These are phyloP conservation scores for Colletotrichum chrysophilum DNA, from an alignment of 2,329 filamentous ascomycete species.

Conservation along the genomic window DNA sequence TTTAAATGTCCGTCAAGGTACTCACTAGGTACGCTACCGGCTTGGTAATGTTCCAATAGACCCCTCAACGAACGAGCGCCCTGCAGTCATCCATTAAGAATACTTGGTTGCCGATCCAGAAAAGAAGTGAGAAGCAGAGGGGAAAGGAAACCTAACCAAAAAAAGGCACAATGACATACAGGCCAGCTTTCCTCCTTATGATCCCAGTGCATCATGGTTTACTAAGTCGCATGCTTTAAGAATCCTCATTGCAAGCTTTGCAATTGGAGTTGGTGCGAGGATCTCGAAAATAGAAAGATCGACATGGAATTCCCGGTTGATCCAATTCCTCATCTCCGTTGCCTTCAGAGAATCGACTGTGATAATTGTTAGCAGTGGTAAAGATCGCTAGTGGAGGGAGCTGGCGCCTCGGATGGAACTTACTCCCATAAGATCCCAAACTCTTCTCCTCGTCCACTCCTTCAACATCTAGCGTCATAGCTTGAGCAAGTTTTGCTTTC, in stretches of 20 bases:
- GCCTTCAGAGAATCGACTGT: conserved; percentile 28
- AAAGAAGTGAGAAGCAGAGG: no score
- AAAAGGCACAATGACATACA: neutral
- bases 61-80: no score
- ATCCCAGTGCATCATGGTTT: neutral
- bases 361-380: neutral
- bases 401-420: neutral
- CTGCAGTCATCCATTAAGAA: no score
- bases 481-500: conserved; percentile 31
- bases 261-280: neutral
- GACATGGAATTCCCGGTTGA: conserved; percentile 23
- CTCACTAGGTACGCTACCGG: no score
- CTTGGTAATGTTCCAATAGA: no score
- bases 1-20: no score
- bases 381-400: neutral
- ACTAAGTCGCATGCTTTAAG: neutral
- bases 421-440: conserved; percentile 21
- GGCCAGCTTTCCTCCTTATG: neutral
- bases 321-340: conserved; percentile 28
- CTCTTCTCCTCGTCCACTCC: conserved; percentile 25
- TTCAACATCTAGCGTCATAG: neutral
- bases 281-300: conserved; percentile 29
- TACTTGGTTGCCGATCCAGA: no score
- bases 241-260: neutral
- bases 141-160: no score